phyloP scores from a whole-genome alignment of 257 asterid species.

The Jasminum sambac region DNA sequence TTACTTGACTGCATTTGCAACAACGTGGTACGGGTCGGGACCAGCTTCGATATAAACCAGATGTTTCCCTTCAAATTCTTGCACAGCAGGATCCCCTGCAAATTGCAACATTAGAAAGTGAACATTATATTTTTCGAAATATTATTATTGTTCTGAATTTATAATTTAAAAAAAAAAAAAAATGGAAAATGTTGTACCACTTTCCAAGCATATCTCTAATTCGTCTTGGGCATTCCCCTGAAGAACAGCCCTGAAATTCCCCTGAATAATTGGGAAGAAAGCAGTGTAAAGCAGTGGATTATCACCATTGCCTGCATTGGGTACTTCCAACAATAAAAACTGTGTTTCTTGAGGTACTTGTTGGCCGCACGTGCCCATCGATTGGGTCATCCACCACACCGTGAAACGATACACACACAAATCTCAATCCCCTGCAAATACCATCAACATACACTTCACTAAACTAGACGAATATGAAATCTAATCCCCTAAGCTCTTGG shows the following conservation, averaged over 20 bases:
- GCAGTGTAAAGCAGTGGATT: slow-evolving; percentile 45
- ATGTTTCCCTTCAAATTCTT: slow-evolving; percentile 71
- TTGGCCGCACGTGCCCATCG: slow-evolving; percentile 64
- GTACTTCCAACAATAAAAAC: slow-evolving; percentile 64
- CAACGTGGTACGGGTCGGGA: slow-evolving; percentile 52
- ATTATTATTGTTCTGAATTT: neutral
- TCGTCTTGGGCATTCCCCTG: slow-evolving; percentile 78
- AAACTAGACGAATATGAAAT: too few relatives aligned
- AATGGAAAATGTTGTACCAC: slow-evolving; percentile 65
- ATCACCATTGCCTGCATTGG: too few relatives aligned
- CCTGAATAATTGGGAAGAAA: slow-evolving; percentile 77
- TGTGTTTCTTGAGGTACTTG: slow-evolving; percentile 81
- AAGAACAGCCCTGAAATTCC: slow-evolving; percentile 86
- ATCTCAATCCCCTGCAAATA: slow-evolving; percentile 63
- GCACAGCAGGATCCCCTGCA: slow-evolving; percentile 85
- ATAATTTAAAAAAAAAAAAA: too few relatives aligned
- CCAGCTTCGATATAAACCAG: slow-evolving; percentile 80
- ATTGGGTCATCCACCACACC: slow-evolving; percentile 94
- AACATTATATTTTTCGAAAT: too few relatives aligned
- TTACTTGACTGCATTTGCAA: slow-evolving; percentile 73
- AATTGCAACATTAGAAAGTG: neutral
- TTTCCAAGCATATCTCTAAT: slow-evolving; percentile 78
- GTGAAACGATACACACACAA: slow-evolving; percentile 67
- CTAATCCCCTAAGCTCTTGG: too few relatives aligned
- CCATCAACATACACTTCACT: neutral